Evolutionary conservation across 1,139 yeast genomes (phyloP), one percentile per base, ranked within the genome.

Genomic region (Pichia sp.): DNA sequence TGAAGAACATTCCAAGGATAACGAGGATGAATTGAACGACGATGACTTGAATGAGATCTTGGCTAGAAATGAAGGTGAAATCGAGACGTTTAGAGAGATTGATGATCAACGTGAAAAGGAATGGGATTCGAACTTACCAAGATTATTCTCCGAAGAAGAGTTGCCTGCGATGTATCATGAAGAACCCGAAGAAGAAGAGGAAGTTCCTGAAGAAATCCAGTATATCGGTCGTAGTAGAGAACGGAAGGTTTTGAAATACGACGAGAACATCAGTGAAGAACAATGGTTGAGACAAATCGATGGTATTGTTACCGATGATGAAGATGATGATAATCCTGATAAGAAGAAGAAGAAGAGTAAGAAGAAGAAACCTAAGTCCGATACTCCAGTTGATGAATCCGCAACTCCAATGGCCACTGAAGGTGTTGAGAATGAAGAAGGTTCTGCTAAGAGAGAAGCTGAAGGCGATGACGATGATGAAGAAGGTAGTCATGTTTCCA

Each of bases 191-290:
- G 95, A 53, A 64, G 81, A 33, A 62, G 72, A 53, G 53, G 81
- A 30, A 60, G 62, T 58, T 46, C 59, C 57, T 40, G 85, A 78
- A 51, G 83, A 81, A 41, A 44, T 52, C 45, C 61, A 67, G 32
- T 67, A 69, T 78, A 72, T 60, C 73, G 71, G 58, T 72, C 79
- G 90, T 45, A 83, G 87, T 58, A 82, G 99, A 67, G 94, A 86
- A 54, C 84, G 93, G 62, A 88, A 88, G 68, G 72, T 73, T 46
- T 84, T 86, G 36, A 83, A 78, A 55, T 91, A 91, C 63, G 98
- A 91, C 61, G 99, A 93, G 63, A 96, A 95, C 4, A 72, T 91
- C 54, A 88, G 96, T 4, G 99, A 93, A 65, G 98, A 90, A 58
- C 97, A 93, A 68, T 93, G 97, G 96, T 66, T 78, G 43, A 74